phyloP scores from a whole-genome alignment of 2,329 filamentous ascomycete genomes.

The Ambrosiella cleistominuta region DNA sequence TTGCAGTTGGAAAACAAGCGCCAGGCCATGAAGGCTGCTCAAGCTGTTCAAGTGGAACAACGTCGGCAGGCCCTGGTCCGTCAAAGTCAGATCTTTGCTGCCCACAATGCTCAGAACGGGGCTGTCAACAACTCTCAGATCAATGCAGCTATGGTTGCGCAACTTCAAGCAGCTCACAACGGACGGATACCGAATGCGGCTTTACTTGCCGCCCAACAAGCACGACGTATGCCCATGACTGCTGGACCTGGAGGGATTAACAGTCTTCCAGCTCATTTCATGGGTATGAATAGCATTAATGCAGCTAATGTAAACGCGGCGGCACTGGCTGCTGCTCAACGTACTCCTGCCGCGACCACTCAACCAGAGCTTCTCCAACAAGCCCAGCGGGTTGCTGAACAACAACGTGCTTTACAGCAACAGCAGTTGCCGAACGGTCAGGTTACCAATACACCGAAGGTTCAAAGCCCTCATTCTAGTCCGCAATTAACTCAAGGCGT shows the following conservation, averaged over 20 bases:
- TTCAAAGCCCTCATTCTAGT: conserved; percentile 20
- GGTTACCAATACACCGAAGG: conserved; percentile 17
- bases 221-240: conserved; percentile 36
- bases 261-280: conserved; percentile 30
- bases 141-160: conserved; percentile 4
- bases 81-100: conserved; percentile 8
- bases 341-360: conserved; percentile 13
- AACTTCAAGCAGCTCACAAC: neutral
- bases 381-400: conserved; percentile 48
- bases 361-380: conserved; percentile 36
- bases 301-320: conserved; percentile 44
- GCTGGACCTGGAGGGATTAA: conserved; percentile 34
- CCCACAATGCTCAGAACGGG: neutral
- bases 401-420: conserved; percentile 37
- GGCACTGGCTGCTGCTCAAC: conserved; percentile 25
- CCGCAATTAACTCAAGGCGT: conserved; percentile 28
- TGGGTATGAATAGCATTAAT: conserved; percentile 43
- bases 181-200: conserved; percentile 7
- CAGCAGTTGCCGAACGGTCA: conserved; percentile 23
- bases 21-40: conserved; percentile 33
- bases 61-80: conserved; percentile 17
- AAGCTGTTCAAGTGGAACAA: conserved; percentile 42
- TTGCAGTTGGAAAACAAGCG: conserved; percentile 41
- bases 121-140: neutral
- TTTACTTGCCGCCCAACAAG: conserved; percentile 27